Base-by-base conservation (phyloP, 805 yeast genomes). In the Starmerella lactis-condensi region DNA sequence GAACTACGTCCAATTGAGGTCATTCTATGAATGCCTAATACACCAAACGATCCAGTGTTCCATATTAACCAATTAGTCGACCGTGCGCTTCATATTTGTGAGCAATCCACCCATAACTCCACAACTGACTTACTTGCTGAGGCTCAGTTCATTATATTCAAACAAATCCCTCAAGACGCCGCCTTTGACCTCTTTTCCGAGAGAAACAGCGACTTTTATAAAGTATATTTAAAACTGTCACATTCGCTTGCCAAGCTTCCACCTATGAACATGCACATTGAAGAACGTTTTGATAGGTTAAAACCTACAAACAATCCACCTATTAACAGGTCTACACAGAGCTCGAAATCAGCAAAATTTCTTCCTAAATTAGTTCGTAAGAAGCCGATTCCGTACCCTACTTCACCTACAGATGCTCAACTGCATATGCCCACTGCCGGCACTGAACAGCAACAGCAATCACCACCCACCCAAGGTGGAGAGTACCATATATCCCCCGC, bases 281-380 rank as follows among this genome's bases (percentile, higher is more conserved):
- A 38, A 23, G 31, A 30, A 30, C 35, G 43, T 5, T 40, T 38
- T 32, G 35, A 31, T 29, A 24, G 28, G 16, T 34, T 40, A 19
- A 19, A 41, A 19, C 33, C 26, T 24, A n/a, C 15, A 16, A 24
- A 9, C n/a, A 24, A 17, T 23, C 16, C 22, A 17, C 11, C 15
- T n/a, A 8, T 6, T 14, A 15, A 6, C 28, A 8, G 21, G 21
- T n/a, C 7, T 6, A 27, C 18, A 6, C 15, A 26, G 20, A 14
- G 8, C 9, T 10, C 8, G 19, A 6, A n/a, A 24, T n/a, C 11
- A 24, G 14, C 26, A 24, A 12, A 12, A n/a, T 24, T n/a, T n/a
- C n/a, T 16, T n/a, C 12, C 26, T 7, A 26, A 7, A 8, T 10
- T 16, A 11, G 6, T 11, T 11, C 20, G 30, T 16, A 11, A 5